Evolutionary conservation across 352 stramenopile genomes (phyloP).

Genomic region (Globisporangium paroecandrum): DNA sequence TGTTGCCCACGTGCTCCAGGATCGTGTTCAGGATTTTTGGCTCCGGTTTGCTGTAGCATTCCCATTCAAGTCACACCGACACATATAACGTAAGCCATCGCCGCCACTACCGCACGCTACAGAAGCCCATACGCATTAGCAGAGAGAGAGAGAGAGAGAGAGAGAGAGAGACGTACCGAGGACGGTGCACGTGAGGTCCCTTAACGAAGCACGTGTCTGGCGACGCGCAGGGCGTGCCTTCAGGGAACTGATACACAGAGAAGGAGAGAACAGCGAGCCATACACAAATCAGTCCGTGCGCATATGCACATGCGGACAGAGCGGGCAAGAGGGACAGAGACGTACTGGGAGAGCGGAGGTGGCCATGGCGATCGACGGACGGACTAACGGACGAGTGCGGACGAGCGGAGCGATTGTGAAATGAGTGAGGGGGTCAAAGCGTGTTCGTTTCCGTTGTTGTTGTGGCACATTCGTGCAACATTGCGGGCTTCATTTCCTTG

Average conservation of each 20-base stretch:
- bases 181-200: conserved; percentile 59
- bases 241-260: conserved; percentile 19
- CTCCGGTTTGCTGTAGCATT: conserved; percentile 30
- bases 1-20: conserved; percentile 93
- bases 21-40: conserved; percentile 92
- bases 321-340: neutral
- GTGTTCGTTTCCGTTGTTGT: neutral
- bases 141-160: neutral
- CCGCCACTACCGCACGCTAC: neutral
- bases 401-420: conserved; percentile 4
- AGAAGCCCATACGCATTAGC: neutral
- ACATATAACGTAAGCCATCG: neutral
- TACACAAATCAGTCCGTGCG: neutral
- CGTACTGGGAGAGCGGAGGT: conserved; percentile 28
- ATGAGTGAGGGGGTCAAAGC: neutral
- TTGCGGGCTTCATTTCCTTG: neutral
- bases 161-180: conserved; percentile 26
- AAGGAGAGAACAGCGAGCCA: neutral
- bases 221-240: conserved; percentile 38
- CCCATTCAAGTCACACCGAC: neutral
- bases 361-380: conserved; percentile 20
- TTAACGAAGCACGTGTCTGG: conserved; percentile 68
- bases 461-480: neutral
- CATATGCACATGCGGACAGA: neutral
- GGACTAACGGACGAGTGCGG: neutral